phyloP scores from a whole-genome alignment of 1,139 yeast species.

The Pichia sp. region DNA sequence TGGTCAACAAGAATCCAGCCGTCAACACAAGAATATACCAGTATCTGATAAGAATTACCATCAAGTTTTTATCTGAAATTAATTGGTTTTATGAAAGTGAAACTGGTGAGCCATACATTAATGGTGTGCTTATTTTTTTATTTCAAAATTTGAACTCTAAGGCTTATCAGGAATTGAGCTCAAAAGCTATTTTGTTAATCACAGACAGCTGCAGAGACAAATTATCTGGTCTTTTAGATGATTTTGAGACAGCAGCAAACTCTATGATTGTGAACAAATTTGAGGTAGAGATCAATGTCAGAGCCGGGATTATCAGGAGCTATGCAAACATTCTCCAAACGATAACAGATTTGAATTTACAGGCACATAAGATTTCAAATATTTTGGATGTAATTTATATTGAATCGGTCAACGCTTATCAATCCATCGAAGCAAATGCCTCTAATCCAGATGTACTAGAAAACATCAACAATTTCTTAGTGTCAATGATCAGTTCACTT shows the following conservation, averaged over 20 bases:
- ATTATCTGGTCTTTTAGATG: conserved; percentile 45
- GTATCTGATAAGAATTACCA: conserved; percentile 40
- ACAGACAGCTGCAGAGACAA: conserved; percentile 58
- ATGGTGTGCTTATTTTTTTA: conserved; percentile 48
- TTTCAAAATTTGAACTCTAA: conserved; percentile 37
- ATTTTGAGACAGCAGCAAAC: conserved; percentile 49
- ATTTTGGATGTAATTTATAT: conserved; percentile 16
- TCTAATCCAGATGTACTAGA: conserved; percentile 9
- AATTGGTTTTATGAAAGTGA: conserved; percentile 48
- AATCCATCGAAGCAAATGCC: background rate
- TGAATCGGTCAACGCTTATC: conserved; percentile 12
- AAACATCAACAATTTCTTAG: conserved; percentile 8
- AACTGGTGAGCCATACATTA: conserved; percentile 40
- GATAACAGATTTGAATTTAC: conserved; percentile 41
- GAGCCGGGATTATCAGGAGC: conserved; percentile 60
- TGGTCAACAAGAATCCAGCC: conserved; percentile 21
- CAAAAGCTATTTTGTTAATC: conserved; percentile 56
- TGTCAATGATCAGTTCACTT: conserved; percentile 39
- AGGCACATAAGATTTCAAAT: conserved; percentile 27
- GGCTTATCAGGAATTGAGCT: conserved; percentile 39
- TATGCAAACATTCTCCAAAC: conserved; percentile 60
- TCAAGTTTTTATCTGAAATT: conserved; percentile 51
- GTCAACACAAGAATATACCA: conserved; percentile 18
- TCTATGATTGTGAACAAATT: conserved; percentile 47
- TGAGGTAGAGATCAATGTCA: conserved; percentile 45